Conservation (phyloP, 192 early-diverging fungal species). For the Geranomyces variabilis region DNA sequence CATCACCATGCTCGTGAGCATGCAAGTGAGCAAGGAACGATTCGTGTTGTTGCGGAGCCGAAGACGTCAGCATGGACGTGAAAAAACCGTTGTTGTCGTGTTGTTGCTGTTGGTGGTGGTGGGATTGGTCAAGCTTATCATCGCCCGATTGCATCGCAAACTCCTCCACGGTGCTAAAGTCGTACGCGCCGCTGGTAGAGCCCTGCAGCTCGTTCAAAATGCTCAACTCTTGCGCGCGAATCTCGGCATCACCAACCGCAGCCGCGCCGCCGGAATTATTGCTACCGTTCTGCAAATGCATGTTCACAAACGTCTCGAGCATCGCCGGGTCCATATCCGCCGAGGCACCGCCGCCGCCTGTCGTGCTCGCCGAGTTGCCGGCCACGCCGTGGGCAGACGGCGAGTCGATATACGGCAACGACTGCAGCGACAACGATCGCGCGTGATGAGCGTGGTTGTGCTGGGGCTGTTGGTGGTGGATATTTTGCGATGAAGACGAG, state of each 20-base stretch:
- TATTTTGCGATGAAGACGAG: background rate
- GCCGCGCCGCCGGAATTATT: background rate
- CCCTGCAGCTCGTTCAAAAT: slow-evolving; percentile 10
- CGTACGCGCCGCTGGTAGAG: background rate
- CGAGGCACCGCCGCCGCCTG: too few species aligned
- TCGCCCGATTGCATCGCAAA: background rate
- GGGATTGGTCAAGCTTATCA: background rate
- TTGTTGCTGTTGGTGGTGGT: background rate
- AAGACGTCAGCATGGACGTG: too few species aligned
- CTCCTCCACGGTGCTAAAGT: background rate
- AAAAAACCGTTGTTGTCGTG: too few species aligned
- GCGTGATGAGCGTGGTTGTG: background rate
- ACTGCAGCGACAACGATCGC: slow-evolving; percentile 9
- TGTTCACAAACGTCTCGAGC: slow-evolving; percentile 19
- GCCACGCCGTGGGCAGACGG: background rate
- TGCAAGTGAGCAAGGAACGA: too few species aligned
- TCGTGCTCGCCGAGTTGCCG: background rate
- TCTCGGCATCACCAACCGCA: background rate
- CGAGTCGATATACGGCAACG: slow-evolving; percentile 10
- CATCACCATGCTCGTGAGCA: too few species aligned
- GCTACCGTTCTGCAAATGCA: slow-evolving; percentile 19
- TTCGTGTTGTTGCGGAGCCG: background rate
- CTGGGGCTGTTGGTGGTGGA: background rate
- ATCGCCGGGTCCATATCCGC: slow-evolving; percentile 14
- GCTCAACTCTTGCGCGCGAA: slow-evolving; percentile 1